Evolutionary conservation across 129 eudicot genomes (phyloP), one percentile per base, ranked within the genome.

Genomic region (Heracleum sosnowskyi): DNA sequence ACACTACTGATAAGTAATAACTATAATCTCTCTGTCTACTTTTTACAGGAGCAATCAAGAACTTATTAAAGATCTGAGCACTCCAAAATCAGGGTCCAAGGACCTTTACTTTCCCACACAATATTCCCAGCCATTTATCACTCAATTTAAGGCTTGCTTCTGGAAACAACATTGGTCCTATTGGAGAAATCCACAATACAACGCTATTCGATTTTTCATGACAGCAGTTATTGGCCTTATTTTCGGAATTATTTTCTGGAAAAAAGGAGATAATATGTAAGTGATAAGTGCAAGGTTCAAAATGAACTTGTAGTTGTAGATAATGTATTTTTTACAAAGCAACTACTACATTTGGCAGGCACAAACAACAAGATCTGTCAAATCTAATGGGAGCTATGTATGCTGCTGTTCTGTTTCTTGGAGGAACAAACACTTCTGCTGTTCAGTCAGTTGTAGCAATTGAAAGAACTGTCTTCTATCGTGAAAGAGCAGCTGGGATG

Each of bases 401-500:
- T 70, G 82, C 95, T 55, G 85, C 88, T 79, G 83, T 87, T 20
- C 74, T 87, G 82, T 87, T 90, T 81, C 88, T 90, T 57, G 95
- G 95, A 55, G 88, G 85, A 71, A 86, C 91, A 39, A 90, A 87
- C 72, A 80, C 90, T 33, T 70, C 82, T 28, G 69, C 90, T 0
- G 91, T 90, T 16, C 90, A 83, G 66, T 40, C 88, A 69, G 90
- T 87, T 53, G 90, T 90, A 46, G 71, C 84, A 0, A 46, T 86
- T 16, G 91, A 90, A 62, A 76, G 90, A 70, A 80, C 87, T 1
- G 88, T 90, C 69, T 87, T 84, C 45, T 90, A 90, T 40, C 87
- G 88, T 2, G 91, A 90, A 74, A 86, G 82, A 82, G 88, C 90
- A 41, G 95, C 91, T 16, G 87, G 95, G 55, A 87, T 90, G 91